Evolutionary conservation across 768 basidiomycete genomes (phyloP).

Genomic region (Rhodotorula graminis): DNA sequence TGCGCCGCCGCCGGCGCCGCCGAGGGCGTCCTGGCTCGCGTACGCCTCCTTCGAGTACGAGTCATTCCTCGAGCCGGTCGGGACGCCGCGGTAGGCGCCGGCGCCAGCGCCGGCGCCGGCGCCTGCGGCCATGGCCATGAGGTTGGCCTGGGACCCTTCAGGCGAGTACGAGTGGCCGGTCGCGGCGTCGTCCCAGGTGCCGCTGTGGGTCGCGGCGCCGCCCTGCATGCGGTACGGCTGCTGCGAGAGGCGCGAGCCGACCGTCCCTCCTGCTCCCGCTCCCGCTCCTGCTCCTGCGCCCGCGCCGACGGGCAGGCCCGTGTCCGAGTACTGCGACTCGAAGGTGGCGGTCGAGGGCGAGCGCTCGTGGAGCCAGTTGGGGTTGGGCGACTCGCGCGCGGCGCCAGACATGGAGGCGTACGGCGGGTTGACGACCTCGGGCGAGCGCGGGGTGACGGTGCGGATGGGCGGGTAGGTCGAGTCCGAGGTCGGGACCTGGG

Average conservation of each 20-base stretch:
- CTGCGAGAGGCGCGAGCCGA: background rate
- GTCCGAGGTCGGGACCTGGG: slow-evolving; percentile 18
- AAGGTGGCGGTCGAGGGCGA: slow-evolving; percentile 1
- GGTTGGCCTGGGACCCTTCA: background rate
- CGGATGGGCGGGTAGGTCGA: slow-evolving; percentile 30
- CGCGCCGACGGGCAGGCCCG: background rate
- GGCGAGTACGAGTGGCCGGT: background rate
- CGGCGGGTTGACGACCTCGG: background rate
- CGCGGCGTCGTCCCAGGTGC: background rate
- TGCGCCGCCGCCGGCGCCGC: background rate
- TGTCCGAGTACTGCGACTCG: slow-evolving; percentile 5
- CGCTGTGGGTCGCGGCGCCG: background rate
- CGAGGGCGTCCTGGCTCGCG: too few species aligned
- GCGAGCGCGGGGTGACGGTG: slow-evolving; percentile 13
- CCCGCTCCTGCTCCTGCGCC: too few species aligned
- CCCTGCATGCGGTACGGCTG: slow-evolving; percentile 3
- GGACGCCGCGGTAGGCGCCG: slow-evolving; percentile 3
- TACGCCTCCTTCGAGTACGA: background rate
- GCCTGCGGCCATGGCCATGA: background rate
- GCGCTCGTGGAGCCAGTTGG: background rate
- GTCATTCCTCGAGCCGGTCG: background rate
- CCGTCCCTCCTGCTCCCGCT: too few species aligned
- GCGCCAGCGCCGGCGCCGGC: background rate
- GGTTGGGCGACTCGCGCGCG: background rate
- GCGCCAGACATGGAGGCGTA: background rate